phyloP scores from a whole-genome alignment of 441 rosid genomes.

The Iberis amara region DNA sequence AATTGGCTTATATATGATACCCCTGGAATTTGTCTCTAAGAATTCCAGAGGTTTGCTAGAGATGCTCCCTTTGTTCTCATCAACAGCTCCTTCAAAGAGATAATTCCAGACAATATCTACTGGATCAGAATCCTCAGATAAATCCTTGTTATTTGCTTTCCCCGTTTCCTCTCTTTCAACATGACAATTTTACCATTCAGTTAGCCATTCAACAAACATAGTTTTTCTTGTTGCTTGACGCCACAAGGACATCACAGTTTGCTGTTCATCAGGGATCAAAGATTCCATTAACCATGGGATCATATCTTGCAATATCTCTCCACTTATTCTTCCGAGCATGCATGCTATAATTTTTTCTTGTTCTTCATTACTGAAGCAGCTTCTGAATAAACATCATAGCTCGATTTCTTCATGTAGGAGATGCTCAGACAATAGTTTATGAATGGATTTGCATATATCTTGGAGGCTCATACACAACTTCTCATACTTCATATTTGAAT shows the following conservation, averaged over 20 bases:
- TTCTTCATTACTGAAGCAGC: constrained; percentile 55
- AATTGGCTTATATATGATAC: constrained; percentile 22
- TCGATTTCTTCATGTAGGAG: constrained; percentile 59
- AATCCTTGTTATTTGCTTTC: constrained; percentile 28
- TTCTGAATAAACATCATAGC: constrained; percentile 57
- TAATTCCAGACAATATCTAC: constrained; percentile 52
- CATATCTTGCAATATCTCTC: constrained; percentile 57
- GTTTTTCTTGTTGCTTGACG: constrained; percentile 55
- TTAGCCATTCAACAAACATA: constrained; percentile 71
- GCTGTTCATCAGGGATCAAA: constrained; percentile 52
- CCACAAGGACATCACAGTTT: constrained; percentile 50
- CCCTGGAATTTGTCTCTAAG: constrained; percentile 21
- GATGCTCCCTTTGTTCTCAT: constrained; percentile 27
- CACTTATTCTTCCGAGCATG: constrained; percentile 63
- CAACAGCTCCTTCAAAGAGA: constrained; percentile 40
- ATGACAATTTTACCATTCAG: constrained; percentile 66
- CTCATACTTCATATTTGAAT: constrained; percentile 31
- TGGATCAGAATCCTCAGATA: constrained; percentile 37
- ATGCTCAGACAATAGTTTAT: constrained; percentile 58
- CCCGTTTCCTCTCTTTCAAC: constrained; percentile 26
- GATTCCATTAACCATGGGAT: constrained; percentile 65
- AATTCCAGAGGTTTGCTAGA: constrained; percentile 14
- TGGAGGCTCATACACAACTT: constrained; percentile 51
- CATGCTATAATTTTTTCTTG: constrained; percentile 62
- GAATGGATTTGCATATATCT: constrained; percentile 51